phyloP scores from a whole-genome alignment of 768 basidiomycete species.

The Tricholoma furcatifolium region DNA sequence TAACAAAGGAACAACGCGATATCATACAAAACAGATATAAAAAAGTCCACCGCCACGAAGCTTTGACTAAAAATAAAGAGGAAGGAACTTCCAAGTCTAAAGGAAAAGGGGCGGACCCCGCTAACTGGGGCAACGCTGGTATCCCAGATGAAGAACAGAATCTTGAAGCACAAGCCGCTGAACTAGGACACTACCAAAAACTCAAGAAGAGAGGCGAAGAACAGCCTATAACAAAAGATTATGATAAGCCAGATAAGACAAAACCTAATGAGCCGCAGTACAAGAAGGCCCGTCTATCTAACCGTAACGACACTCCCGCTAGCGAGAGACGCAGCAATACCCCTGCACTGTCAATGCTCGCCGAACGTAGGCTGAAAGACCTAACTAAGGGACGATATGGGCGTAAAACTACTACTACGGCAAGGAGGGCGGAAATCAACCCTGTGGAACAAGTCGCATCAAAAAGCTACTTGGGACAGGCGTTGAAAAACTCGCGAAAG shows the following conservation, averaged over 20 bases:
- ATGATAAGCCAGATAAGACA: background rate
- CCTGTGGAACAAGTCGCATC: background rate
- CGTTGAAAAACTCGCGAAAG: background rate
- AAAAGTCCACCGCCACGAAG: background rate
- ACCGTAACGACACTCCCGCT: background rate
- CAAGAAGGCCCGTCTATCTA: too few relatives aligned
- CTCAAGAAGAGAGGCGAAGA: background rate
- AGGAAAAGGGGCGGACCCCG: background rate
- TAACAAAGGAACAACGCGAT: too few relatives aligned
- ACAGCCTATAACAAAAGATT: background rate
- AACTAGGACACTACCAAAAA: background rate
- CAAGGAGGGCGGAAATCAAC: background rate
- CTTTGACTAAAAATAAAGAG: background rate
- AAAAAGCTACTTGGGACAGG: background rate
- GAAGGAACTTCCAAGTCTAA: background rate
- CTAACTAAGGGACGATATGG: background rate
- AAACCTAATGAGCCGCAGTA: too few relatives aligned
- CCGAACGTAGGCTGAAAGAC: background rate
- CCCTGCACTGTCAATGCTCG: background rate
- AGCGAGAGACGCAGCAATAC: too few relatives aligned
- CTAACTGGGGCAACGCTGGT: background rate
- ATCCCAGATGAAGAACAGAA: background rate
- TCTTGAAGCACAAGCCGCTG: background rate
- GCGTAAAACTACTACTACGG: background rate
- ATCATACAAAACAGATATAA: too few relatives aligned